Conservation (phyloP, 1,139 yeast genomes). For the Barnettozyma hawaiiensis region DNA sequence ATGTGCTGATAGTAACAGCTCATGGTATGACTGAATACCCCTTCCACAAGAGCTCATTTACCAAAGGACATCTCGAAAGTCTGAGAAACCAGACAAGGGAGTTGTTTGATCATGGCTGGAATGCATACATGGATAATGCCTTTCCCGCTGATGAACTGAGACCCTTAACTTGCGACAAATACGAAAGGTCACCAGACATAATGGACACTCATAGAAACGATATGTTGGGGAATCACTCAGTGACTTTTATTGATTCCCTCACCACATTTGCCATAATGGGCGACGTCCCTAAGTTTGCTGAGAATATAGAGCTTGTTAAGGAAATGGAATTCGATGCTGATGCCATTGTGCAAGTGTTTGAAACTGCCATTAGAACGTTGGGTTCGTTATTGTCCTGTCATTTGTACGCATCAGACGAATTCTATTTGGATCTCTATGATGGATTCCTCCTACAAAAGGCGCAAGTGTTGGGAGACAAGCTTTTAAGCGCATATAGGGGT, state of each 20-base stretch:
- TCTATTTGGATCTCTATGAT: constrained; percentile 47
- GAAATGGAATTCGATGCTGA: constrained; percentile 49
- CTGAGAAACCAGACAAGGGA: constrained; percentile 47
- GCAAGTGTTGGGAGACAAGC: constrained; percentile 59
- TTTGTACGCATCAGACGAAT: constrained; percentile 60
- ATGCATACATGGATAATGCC: constrained; percentile 61
- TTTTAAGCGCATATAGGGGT: constrained; percentile 61
- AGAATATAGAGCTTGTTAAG: constrained; percentile 44
- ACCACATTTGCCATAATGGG: constrained; percentile 75
- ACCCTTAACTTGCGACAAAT: constrained; percentile 68
- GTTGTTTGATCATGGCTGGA: constrained; percentile 73
- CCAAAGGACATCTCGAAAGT: constrained; percentile 41
- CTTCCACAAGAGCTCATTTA: constrained; percentile 32
- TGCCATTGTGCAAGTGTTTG: constrained; percentile 80
- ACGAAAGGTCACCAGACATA: constrained; percentile 56
- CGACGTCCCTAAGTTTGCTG: constrained; percentile 50
- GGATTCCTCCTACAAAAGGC: constrained; percentile 70
- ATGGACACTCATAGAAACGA: constrained; percentile 66
- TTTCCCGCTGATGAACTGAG: constrained; percentile 80
- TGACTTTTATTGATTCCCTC: constrained; percentile 71
- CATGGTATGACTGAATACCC: background rate
- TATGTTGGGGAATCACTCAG: constrained; percentile 76
- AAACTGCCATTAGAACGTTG: constrained; percentile 69
- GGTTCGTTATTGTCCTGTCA: constrained; percentile 81
- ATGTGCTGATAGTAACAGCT: background rate